A percentile compares a stretch with the other conserved stretches of the same genome.
Conservation (phyloP, 179 eudicot genomes). For the Silene noctiflora region DNA sequence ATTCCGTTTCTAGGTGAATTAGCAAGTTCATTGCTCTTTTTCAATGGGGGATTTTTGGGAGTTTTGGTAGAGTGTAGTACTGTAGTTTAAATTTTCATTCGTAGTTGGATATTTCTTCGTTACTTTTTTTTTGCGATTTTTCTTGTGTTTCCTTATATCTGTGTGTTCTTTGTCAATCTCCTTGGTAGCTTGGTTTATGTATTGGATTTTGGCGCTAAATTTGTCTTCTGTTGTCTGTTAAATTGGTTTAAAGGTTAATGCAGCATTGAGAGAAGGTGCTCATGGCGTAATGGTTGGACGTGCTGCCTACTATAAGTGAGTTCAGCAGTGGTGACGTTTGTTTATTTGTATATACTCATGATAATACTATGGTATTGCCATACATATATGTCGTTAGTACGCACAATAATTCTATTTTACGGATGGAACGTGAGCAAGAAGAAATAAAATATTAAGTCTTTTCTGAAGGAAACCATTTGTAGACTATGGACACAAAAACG, state of each 20-base stretch:
- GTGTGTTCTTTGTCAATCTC: background rate
- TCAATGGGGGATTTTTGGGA: background rate
- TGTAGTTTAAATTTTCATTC: background rate
- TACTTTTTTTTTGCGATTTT: background rate
- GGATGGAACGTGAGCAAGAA: too few species aligned
- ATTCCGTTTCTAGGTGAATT: background rate
- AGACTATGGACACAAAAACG: too few species aligned
- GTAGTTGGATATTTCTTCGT: background rate
- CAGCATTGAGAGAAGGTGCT: slow-evolving; percentile 78
- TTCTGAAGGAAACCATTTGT: too few species aligned
- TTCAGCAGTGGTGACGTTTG: background rate
- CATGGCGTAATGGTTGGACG: slow-evolving; percentile 99
- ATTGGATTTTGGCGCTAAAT: slow-evolving; percentile 4
- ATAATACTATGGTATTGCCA: background rate
- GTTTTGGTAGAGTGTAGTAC: background rate
- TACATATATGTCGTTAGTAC: too few species aligned
- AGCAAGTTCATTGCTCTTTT: background rate
- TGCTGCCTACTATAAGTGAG: slow-evolving; percentile 82
- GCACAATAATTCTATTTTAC: too few species aligned
- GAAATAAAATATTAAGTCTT: too few species aligned
- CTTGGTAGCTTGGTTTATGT: background rate
- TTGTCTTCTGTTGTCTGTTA: slow-evolving; percentile 14
- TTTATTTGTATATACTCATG: background rate
- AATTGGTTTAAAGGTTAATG: slow-evolving; percentile 55
- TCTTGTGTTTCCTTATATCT: background rate